Evolutionary conservation across 768 basidiomycete species (phyloP).

Genomic region (Agaricus sinodeliciosus): DNA sequence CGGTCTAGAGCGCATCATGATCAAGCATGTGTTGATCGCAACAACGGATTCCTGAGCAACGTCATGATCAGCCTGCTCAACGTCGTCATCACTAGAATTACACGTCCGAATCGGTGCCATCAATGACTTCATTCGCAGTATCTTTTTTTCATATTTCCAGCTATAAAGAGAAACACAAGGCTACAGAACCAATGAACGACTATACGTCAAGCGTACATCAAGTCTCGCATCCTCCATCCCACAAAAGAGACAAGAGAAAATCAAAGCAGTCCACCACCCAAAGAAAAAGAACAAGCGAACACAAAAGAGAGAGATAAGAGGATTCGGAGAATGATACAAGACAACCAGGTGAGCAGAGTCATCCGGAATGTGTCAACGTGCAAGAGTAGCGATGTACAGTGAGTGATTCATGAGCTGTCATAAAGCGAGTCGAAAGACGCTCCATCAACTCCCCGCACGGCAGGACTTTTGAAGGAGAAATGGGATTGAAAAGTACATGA

Average conservation of each 20-base stretch:
- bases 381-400: slow-evolving; percentile 6
- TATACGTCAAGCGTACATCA: slow-evolving; percentile 2
- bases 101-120: not conserved
- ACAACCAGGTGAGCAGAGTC: not conserved
- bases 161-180: not conserved
- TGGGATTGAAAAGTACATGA: slow-evolving; percentile 5
- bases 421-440: slow-evolving; percentile 1
- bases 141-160: slow-evolving; percentile 1
- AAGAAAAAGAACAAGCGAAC: slow-evolving; percentile 10
- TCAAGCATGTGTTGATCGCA: not conserved
- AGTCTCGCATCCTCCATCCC: slow-evolving; percentile 2
- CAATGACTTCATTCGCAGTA: slow-evolving; percentile 7
- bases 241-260: not conserved
- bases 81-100: slow-evolving; percentile 2
- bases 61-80: not conserved
- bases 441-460: slow-evolving; percentile 11
- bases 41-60: not conserved
- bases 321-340: slow-evolving; percentile 7
- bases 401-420: slow-evolving; percentile 8
- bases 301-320: slow-evolving; percentile 2
- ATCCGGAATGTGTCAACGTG: not conserved
- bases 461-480: slow-evolving; percentile 8
- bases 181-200: not conserved
- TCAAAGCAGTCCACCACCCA: slow-evolving; percentile 16
- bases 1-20: not conserved